A percentile compares a stretch with the other conserved stretches of the same genome.
Evolutionary conservation across 2,329 filamentous ascomycete genomes (phyloP).

Genomic region (Penicillium hordei): DNA sequence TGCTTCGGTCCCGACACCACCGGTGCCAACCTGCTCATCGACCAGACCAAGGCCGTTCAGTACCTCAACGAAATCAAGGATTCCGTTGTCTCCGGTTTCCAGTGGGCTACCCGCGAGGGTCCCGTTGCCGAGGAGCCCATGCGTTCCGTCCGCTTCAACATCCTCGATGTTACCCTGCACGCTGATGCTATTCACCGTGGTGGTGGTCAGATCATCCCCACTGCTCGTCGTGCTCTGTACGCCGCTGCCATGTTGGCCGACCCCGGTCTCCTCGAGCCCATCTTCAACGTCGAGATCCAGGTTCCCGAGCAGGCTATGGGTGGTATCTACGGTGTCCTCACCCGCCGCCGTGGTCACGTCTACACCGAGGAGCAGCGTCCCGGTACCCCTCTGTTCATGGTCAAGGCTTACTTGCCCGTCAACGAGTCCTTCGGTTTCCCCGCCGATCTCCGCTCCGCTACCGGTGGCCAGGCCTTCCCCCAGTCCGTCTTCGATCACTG

Average conservation of each 20-base stretch:
- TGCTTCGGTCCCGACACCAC: constrained; percentile 98
- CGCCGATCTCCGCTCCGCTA: constrained; percentile 88
- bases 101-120: constrained; percentile 98
- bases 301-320: constrained; percentile 98
- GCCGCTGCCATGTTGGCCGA: constrained; percentile 87
- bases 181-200: constrained; percentile 99
- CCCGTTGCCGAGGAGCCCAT: constrained; percentile 97
- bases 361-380: constrained; percentile 98
- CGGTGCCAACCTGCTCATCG: constrained; percentile 96
- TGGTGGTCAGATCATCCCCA: constrained; percentile 98
- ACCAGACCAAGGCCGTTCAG: constrained; percentile 99
- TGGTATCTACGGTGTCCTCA: constrained; percentile 99
- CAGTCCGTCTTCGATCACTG: constrained; percentile 99
- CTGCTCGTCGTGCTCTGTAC: constrained; percentile 95
- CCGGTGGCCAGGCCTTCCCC: constrained; percentile 97
- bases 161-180: constrained; percentile 99
- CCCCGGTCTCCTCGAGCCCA: constrained; percentile 89
- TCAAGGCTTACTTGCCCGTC: constrained; percentile 96
- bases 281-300: constrained; percentile 99
- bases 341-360: constrained; percentile 96
- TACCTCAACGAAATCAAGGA: constrained; percentile 99
- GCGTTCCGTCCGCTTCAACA: constrained; percentile 96
- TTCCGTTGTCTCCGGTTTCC: constrained; percentile 98
- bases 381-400: constrained; percentile 98
- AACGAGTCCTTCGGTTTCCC: constrained; percentile 99